Conservation (phyloP, 2,329 filamentous ascomycete genomes). For the Ascosphaera pollenicola region DNA sequence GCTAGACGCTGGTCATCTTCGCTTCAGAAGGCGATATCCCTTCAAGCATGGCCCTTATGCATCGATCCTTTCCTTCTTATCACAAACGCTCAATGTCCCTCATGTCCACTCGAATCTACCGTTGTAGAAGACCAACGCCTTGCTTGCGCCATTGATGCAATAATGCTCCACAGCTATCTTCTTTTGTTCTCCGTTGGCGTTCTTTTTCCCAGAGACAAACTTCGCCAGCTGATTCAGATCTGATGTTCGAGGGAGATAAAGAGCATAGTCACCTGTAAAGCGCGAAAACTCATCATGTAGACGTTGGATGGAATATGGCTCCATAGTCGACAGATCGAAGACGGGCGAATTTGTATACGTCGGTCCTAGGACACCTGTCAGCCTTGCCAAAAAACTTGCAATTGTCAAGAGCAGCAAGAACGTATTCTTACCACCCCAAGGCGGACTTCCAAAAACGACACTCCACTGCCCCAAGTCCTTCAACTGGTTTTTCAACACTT, state of each 20-base stretch:
- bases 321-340: slow-evolving; percentile 69
- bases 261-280: slow-evolving; percentile 33
- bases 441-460: slow-evolving; percentile 49
- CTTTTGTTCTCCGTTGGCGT: not conserved
- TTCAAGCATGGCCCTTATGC: too few species aligned
- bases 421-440: slow-evolving; percentile 41
- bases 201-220: slow-evolving; percentile 19
- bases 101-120: slow-evolving; percentile 26
- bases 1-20: too few species aligned
- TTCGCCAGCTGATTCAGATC: slow-evolving; percentile 57
- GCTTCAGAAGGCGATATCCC: too few species aligned
- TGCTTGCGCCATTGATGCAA: slow-evolving; percentile 75
- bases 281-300: slow-evolving; percentile 40
- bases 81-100: not conserved
- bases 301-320: slow-evolving; percentile 53
- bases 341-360: slow-evolving; percentile 43
- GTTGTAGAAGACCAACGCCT: slow-evolving; percentile 41
- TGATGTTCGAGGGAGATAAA: slow-evolving; percentile 73
- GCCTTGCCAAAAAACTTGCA: too few species aligned
- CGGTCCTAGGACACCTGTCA: slow-evolving; percentile 26
- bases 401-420: too few species aligned
- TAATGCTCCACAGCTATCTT: slow-evolving; percentile 70
- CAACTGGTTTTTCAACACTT: slow-evolving; percentile 33
- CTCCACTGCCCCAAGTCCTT: slow-evolving; percentile 27
- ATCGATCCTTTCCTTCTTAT: too few species aligned